Evolutionary conservation across 2,329 filamentous ascomycete species (phyloP), one percentile per base, ranked within the genome.

Genomic region (Iodosphaeria phyllophila): DNA sequence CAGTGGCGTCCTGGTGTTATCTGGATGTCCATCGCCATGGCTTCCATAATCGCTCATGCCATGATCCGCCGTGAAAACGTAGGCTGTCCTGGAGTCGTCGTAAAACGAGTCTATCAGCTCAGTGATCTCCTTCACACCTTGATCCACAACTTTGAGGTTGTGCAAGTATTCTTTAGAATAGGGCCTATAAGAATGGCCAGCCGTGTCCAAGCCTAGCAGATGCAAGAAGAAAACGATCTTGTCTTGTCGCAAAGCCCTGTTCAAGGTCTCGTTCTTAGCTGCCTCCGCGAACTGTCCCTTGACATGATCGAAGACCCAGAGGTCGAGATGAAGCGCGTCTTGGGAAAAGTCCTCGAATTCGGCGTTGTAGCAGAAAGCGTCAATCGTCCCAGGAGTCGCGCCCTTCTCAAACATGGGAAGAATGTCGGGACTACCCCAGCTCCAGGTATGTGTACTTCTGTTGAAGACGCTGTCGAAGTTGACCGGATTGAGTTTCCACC

Each of bases 11-110:
- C 89, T 69, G 3, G 89, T 98, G 41, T 95, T 98, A 47, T 98
- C 79, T 0, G 89, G 89, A 49, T 98, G 84, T 6, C 89, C 89
- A 47, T 98, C 89, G 18, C 91, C 91, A 46, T 98, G 91, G 38
- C 84, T 95, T n/a, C 91, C 89, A 74, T 78, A 93, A 49, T 98
- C 89, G 42, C 82, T 95, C 89, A 98, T 98, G 11, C 89, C 89
- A 47, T 98, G 89, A 43, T 98, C 89, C 6, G 89, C 89, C 2
- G 91, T 98, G 44, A 98, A 98, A 10, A 98, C 69, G 45, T 86
- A 98, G 0, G 91, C 82, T 0, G 89, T 95, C 47, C 89, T 74
- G 27, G 67, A 75, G 37, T 83, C 74, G 5, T 54, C 61, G 40
- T 93, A 98, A 44, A 95, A 98, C 8, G 75, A 65, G 18, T 92